These are phyloP conservation scores for Alnus rubra DNA, from an alignment of 306 rosid species.

Conservation along the genomic window DNA sequence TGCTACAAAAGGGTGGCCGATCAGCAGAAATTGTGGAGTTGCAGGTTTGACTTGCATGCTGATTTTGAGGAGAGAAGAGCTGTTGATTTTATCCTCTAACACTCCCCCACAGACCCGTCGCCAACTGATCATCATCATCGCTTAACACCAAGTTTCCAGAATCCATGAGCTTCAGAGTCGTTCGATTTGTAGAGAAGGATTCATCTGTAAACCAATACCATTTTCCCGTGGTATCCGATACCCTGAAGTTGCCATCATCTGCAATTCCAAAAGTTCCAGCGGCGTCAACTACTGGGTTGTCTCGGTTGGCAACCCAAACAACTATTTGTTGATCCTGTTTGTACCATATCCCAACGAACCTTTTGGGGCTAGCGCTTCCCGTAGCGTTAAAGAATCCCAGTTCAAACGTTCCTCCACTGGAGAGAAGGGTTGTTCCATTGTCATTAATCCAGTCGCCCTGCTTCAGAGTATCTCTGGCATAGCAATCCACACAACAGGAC, in stretches of 20 bases:
- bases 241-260: neutral
- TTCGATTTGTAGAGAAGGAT: neutral
- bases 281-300: neutral
- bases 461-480: too few relatives aligned
- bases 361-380: neutral
- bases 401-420: too few relatives aligned
- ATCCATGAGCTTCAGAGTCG: neutral
- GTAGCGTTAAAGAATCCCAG: too few relatives aligned
- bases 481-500: too few relatives aligned
- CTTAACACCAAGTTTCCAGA: neutral
- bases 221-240: neutral
- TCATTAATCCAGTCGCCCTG: too few relatives aligned
- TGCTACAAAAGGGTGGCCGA: too few relatives aligned
- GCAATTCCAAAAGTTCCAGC: neutral
- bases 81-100: neutral
- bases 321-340: too few relatives aligned
- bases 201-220: neutral
- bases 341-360: too few relatives aligned
- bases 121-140: neutral
- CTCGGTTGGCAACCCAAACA: constrained; percentile 25
- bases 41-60: too few relatives aligned
- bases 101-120: neutral
- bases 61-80: too few relatives aligned
- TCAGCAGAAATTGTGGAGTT: too few relatives aligned
- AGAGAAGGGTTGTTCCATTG: too few relatives aligned